phyloP scores from a whole-genome alignment of 2,329 filamentous ascomycete species.

The Verticillium dahliae region DNA sequence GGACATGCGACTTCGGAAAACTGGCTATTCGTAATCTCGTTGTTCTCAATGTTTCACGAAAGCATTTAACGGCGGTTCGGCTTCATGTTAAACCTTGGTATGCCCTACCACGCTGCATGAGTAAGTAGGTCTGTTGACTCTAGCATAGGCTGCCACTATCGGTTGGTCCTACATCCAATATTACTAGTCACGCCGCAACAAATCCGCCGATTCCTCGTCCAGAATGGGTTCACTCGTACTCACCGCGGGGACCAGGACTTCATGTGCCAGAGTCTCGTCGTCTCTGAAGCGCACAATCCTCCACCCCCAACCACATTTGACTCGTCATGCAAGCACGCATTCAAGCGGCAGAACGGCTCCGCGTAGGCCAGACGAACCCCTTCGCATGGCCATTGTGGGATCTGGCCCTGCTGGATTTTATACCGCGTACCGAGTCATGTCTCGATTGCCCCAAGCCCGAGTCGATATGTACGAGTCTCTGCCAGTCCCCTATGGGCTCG shows the following conservation, averaged over 20 bases:
- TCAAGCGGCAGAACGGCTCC: not conserved
- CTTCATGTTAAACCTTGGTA: no score
- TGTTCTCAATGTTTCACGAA: no score
- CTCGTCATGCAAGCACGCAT: not conserved
- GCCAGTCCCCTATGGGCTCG: conserved; percentile 87
- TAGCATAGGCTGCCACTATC: not conserved
- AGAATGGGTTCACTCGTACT: not conserved
- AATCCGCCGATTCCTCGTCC: not conserved
- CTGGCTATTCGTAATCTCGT: not conserved
- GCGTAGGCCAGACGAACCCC: conserved; percentile 37
- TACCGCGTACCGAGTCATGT: conserved; percentile 78
- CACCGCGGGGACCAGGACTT: not conserved
- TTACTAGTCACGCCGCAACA: no score
- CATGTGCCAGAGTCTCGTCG: not conserved
- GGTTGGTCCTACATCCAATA: not conserved
- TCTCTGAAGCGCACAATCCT: not conserved
- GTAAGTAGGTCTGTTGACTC: not conserved
- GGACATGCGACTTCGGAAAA: no score
- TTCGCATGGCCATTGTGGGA: conserved; percentile 82
- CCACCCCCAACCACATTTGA: not conserved
- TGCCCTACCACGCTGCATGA: no score
- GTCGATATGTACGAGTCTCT: conserved; percentile 97
- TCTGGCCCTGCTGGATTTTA: conserved; percentile 97
- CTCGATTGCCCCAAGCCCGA: conserved; percentile 61
- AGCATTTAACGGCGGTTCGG: no score